Evolutionary conservation across 1,139 yeast species (phyloP), one percentile per base, ranked within the genome.

Genomic region (Candida anutae): DNA sequence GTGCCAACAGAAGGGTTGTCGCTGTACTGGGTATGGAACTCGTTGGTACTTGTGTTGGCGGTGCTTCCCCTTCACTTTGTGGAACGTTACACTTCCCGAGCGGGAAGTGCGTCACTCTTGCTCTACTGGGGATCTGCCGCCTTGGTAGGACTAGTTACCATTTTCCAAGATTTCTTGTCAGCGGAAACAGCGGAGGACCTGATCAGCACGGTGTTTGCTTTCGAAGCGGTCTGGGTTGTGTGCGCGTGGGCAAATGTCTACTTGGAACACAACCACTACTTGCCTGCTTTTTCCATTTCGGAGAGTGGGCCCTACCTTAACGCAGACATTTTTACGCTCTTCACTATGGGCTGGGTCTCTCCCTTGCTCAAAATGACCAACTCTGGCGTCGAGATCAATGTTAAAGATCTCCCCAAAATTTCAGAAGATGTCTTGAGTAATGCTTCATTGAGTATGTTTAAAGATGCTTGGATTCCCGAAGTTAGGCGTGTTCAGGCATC

Each of bases 281-380:
- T 34, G 6, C 45, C 51, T 1, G 31, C 36, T 9, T 35, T 40
- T 6, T 48, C 45, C 23, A 29, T 26, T 13, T 13, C 13, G 5
- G 13, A 14, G 15, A 12, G 35, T 18, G 36, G 33, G n/a, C n/a
- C n/a, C n/a, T n/a, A n/a, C n/a, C n/a, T n/a, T n/a, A n/a, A n/a
- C n/a, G n/a, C n/a, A n/a, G 40, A 45, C 30, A 14, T 48, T 22
- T 43, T 51, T 26, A 40, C 50, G 3, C 26, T 33, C 9, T 29
- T 53, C 23, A 45, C 59, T 4, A 54, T 49, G 30, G 33, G 37
- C 14, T 57, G 51, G 48, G 39, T 51, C 24, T 45, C 47, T 21
- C 53, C 55, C 1, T 35, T 50, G 17, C 48, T 57, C 24, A 27
- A 37, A 4, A 31, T 39, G 12, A 50, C 53, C 15, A 42, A 50